Evolutionary conservation across 1,139 yeast genomes (phyloP), one percentile per base, ranked within the genome.

Genomic region (Scheffersomyces parashehatae): DNA sequence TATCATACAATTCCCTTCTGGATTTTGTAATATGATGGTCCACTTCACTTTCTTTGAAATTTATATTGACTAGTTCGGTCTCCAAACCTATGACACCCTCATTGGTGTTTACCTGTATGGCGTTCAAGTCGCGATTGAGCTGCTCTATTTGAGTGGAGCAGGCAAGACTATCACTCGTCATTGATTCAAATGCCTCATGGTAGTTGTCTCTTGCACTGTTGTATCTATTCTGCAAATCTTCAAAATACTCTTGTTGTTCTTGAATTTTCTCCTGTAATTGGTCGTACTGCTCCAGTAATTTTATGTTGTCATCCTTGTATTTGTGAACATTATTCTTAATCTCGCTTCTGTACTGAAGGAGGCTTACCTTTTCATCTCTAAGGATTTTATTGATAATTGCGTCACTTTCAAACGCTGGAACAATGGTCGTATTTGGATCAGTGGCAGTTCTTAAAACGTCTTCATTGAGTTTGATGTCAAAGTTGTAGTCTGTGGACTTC

Each of bases 71-170:
- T 46, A 77, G 76, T 45, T 75, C 71, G 53, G 81, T 82, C 44
- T 85, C 85, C 33, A 83, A 67, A 53, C 77, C 78, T 24, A 77
- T 64, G 41, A 77, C 63, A 35, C 81, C 83, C 48, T 82, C 81
- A 43, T 80, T 79, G 6, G 80, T 73, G 42, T 75, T 70, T 20
- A 75, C 68, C 45, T 77, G 76, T 62, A 82, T 73, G 14, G 73
- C 67, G 43, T 81, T 77, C 37, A 85, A 66, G 46, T 84, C 88
- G 34, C 82, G 75, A 48, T 83, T 88, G 41, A 82, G 64, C 54
- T 77, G 78, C 56, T 85, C 91, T 40, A 84, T 79, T 57, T 86
- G 89, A 16, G 83, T 77, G 42, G 81, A 77, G 46, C 81, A 77
- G 29, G 79, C 67, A 34, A 79, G 70, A 28, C 79, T 67, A 50